These are phyloP conservation scores for Delonix regia DNA, from an alignment of 306 rosid genomes.

Conservation along the genomic window DNA sequence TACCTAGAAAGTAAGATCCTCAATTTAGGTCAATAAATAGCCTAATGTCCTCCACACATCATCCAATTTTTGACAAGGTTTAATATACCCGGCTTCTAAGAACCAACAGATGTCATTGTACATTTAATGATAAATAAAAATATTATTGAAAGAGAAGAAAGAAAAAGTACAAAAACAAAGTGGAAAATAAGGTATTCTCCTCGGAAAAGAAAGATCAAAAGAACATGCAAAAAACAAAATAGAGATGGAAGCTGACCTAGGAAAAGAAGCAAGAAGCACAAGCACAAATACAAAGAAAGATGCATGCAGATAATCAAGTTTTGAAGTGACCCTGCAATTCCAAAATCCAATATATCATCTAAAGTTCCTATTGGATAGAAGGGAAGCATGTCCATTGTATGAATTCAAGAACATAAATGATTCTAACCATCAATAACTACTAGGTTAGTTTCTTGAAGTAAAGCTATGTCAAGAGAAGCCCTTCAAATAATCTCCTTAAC, in stretches of 20 bases:
- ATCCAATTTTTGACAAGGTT: constrained; percentile 1
- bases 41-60: constrained; percentile 11
- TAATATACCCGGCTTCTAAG: not conserved
- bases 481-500: constrained; percentile 1
- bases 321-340: not conserved
- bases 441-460: not conserved
- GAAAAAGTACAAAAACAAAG: not conserved
- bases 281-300: not conserved
- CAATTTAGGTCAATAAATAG: not conserved
- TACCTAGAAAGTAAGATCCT: not conserved
- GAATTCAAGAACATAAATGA: not conserved
- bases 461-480: not conserved
- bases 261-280: not conserved
- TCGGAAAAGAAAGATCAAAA: not conserved
- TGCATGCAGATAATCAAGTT: not conserved
- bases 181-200: not conserved
- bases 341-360: not conserved
- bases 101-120: constrained; percentile 7
- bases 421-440: not conserved
- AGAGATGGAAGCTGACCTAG: not conserved
- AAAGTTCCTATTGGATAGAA: not conserved
- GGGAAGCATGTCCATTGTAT: not conserved
- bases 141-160: not conserved
- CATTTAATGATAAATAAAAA: not conserved
- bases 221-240: not conserved